Percentiles rank a stretch among this genome's conserved stretches.
Evolutionary conservation across 2,329 filamentous ascomycete genomes (phyloP).

Genomic region (Dothistroma pini): DNA sequence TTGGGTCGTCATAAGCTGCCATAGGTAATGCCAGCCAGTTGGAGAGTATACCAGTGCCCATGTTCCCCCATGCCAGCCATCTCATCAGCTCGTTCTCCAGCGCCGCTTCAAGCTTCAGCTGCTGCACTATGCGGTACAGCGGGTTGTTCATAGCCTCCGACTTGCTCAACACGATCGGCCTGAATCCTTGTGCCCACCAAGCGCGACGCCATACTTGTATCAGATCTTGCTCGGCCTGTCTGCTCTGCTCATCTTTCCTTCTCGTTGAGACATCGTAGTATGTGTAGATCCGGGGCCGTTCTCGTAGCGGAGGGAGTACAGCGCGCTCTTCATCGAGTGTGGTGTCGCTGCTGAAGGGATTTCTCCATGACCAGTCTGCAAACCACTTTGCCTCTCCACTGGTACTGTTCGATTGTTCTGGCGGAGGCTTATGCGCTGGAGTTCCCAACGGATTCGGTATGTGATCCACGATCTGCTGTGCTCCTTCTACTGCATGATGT

Average conservation of each 20-base stretch:
- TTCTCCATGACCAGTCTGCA: constrained; percentile 84
- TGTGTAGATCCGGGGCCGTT: constrained; percentile 77
- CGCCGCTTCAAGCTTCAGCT: constrained; percentile 55
- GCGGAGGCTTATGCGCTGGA: constrained; percentile 66
- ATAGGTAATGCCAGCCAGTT: constrained; percentile 83
- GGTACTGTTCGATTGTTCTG: constrained; percentile 72
- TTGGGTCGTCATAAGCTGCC: constrained; percentile 66
- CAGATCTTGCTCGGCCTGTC: constrained; percentile 71
- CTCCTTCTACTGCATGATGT: constrained; percentile 36
- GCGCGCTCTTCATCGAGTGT: constrained; percentile 77
- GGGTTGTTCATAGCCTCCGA: constrained; percentile 82
- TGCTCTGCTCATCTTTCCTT: constrained; percentile 57
- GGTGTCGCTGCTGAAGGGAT: constrained; percentile 79
- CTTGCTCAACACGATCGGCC: constrained; percentile 72
- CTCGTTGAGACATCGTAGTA: constrained; percentile 73
- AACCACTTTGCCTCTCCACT: constrained; percentile 80
- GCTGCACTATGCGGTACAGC: constrained; percentile 67
- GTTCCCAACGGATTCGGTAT: constrained; percentile 56
- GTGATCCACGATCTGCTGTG: constrained; percentile 39
- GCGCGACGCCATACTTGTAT: constrained; percentile 85
- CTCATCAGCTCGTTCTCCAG: constrained; percentile 70
- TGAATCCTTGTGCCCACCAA: constrained; percentile 94
- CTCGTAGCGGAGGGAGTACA: constrained; percentile 71
- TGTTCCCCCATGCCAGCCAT: constrained; percentile 90
- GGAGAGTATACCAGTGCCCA: constrained; percentile 77